Evolutionary conservation across 129 eudicot genomes (phyloP).

Genomic region (Chrysanthemum makinoi): DNA sequence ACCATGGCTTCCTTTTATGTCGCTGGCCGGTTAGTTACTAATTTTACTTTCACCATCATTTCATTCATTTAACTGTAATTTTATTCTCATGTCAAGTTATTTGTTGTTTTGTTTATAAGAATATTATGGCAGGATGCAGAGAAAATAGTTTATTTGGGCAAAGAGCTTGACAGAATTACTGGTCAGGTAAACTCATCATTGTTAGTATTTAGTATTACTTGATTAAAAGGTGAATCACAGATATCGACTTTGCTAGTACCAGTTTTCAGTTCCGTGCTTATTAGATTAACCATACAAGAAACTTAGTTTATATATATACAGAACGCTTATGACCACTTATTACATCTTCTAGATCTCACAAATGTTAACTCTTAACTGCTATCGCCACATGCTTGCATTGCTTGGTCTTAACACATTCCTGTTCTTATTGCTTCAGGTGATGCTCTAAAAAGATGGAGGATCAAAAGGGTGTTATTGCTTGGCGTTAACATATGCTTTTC

Average conservation of each 20-base stretch:
- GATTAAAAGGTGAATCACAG: no score
- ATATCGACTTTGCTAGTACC: no score
- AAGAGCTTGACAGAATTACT: slow-evolving; percentile 83
- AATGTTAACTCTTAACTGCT: neutral
- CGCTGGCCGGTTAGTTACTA: slow-evolving; percentile 75
- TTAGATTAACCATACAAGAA: no score
- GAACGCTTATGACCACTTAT: no score
- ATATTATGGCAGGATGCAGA: slow-evolving; percentile 95
- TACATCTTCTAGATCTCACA: no score
- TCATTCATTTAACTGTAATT: no score
- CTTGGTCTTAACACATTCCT: neutral
- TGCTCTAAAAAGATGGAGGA: slow-evolving; percentile 68
- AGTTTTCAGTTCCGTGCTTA: no score
- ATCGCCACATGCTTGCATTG: slow-evolving; percentile 1
- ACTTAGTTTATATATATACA: no score
- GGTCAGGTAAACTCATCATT: slow-evolving; percentile 56
- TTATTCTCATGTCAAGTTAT: no score
- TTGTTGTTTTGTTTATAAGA: slow-evolving; percentile 1
- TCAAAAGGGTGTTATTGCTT: slow-evolving; percentile 69
- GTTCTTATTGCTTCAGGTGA: slow-evolving; percentile 48
- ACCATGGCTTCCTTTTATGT: slow-evolving; percentile 79
- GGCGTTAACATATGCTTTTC: no score
- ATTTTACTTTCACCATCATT: no score
- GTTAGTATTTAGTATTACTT: no score
- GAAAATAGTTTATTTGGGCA: slow-evolving; percentile 68